Base-by-base conservation (phyloP, 140 eudicot species). In the Flaveria floridana region DNA sequence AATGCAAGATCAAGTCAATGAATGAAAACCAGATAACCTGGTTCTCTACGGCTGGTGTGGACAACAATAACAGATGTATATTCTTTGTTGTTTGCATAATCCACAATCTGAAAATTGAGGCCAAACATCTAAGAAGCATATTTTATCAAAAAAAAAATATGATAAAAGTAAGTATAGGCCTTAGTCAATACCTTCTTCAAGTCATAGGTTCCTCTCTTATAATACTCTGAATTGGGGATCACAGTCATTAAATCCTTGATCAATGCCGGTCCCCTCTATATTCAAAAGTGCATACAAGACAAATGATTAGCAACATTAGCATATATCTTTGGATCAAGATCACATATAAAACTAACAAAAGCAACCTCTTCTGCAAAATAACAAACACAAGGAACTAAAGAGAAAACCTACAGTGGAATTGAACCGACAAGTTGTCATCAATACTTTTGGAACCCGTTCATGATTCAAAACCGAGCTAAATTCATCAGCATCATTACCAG, bases 171-270 rank as follows among this genome's bases (percentile, higher is more conserved):
- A 56, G 16, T 7, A 26, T 28, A 6, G 18, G 15, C 19, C 34
- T 4, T 64, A 16, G 14, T n/a, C 2, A 30, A 55, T 63, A 90
- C 98, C 91, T 90, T 93, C 76, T 93, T 93, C 72, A 93, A 84
- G 79, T 93, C 98, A 80, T 93, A 93, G 21, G 98, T 93, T 81
- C 98, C 98, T 88, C 98, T 85, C 73, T 90, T 93, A 76, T 86
- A 85, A 78, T 88, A 90, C 51, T 81, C 83, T 23, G 98, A 76
- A 79, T 93, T 93, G 2, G 98, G 98, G 63, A 93, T 86, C 56
- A 90, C 84, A 48, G 90, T 75, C 5, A 89, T 82, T 51, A 93
- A 76, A 80, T 93, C 98, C 13, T 83, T 70, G 48, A 93, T 93
- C 82, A 93, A 85, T 7, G 85, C 97, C 26, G 98, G 98, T 44